These are phyloP conservation scores for Juglanconis oblonga DNA, from an alignment of 2,329 filamentous ascomycete genomes.

Conservation along the genomic window DNA sequence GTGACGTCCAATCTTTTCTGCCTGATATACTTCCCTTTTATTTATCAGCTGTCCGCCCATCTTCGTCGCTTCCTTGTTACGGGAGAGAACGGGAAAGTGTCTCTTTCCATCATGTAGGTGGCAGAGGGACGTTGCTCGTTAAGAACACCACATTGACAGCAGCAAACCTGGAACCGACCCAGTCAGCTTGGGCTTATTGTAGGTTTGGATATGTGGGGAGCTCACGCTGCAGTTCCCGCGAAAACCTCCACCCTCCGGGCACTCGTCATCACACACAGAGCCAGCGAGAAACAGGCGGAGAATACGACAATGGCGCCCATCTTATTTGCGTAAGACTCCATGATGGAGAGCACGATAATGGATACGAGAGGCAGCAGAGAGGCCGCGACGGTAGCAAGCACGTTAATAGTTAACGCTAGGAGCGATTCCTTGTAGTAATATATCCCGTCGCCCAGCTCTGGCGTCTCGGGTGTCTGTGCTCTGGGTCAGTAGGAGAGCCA, in stretches of 20 bases:
- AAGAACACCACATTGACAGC: conserved; percentile 12
- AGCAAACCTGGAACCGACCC: background rate
- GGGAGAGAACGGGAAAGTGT: too few relatives aligned
- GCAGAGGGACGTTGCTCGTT: background rate
- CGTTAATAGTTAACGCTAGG: conserved; percentile 13
- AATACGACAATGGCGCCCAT: conserved; percentile 17
- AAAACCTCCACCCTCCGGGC: conserved; percentile 20
- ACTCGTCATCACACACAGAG: conserved; percentile 19
- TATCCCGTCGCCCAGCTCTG: conserved; percentile 11
- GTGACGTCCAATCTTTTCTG: too few relatives aligned
- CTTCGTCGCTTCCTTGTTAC: too few relatives aligned
- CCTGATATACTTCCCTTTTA: too few relatives aligned
- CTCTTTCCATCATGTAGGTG: background rate
- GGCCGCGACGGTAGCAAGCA: conserved; percentile 25
- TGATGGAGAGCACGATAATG: conserved; percentile 27
- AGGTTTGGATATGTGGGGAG: conserved; percentile 9
- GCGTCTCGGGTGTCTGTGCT: background rate
- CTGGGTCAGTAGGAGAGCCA: background rate
- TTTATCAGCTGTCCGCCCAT: too few relatives aligned
- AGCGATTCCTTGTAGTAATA: conserved; percentile 17
- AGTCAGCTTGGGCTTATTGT: background rate
- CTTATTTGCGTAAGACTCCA: conserved; percentile 27
- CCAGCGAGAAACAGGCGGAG: conserved; percentile 19
- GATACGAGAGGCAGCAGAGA: conserved; percentile 26
- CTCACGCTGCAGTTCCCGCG: conserved; percentile 21